Evolutionary conservation across 345 rosid genomes (phyloP).

Genomic region (Punica granatum): DNA sequence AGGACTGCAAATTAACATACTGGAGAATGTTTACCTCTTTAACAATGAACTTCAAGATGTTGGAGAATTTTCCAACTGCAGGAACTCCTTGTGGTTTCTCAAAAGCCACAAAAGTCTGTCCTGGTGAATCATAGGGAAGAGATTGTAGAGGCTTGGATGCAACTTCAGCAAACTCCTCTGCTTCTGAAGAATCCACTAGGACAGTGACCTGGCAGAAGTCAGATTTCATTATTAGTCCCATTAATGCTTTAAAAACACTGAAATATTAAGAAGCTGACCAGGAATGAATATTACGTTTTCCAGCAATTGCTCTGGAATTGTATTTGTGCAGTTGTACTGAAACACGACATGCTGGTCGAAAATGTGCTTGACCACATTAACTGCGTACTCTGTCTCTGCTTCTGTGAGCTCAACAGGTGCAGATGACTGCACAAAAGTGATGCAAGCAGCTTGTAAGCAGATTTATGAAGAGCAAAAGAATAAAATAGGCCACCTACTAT

Average conservation of each 20-base stretch:
- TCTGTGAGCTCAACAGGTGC: constrained; percentile 90
- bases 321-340: constrained; percentile 96
- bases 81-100: constrained; percentile 80
- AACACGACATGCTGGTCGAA: constrained; percentile 81
- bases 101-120: constrained; percentile 84
- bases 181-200: constrained; percentile 82
- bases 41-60: constrained; percentile 73
- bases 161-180: constrained; percentile 71
- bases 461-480: constrained; percentile 1
- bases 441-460: constrained; percentile 12
- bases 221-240: not conserved
- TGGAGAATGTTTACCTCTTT: constrained; percentile 54
- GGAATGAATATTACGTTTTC: constrained; percentile 55
- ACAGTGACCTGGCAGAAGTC: constrained; percentile 60
- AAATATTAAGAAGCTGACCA: not conserved
- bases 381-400: constrained; percentile 95
- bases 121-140: constrained; percentile 91
- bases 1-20: not conserved
- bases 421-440: constrained; percentile 71
- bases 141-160: constrained; percentile 64
- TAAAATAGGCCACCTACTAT: not conserved
- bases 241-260: not conserved
- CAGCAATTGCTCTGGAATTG: constrained; percentile 88
- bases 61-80: constrained; percentile 84
- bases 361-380: constrained; percentile 88